Conservation (phyloP, 345 rosid genomes). For the Rhodamnia rubescens region DNA sequence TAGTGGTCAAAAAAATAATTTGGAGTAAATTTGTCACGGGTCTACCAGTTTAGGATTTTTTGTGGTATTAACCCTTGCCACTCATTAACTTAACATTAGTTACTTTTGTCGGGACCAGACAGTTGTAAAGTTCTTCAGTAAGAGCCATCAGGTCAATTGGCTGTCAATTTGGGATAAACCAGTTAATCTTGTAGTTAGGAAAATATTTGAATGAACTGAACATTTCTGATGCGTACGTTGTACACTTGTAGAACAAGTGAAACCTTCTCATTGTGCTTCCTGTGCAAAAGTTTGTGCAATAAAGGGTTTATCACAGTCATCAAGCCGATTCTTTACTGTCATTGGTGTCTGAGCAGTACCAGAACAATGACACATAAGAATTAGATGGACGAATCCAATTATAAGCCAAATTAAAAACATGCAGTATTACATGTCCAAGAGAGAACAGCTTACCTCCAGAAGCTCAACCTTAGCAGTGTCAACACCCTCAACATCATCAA, state of each 20-base stretch:
- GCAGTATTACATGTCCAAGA: neutral
- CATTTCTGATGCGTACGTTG: neutral
- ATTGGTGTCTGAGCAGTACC: neutral
- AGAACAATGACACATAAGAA: neutral
- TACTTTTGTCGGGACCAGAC: neutral
- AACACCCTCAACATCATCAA: slow-evolving; percentile 95
- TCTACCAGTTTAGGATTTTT: too few relatives aligned
- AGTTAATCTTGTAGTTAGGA: neutral
- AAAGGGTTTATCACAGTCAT: neutral
- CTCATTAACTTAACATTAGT: neutral
- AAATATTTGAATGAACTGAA: neutral
- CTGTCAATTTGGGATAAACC: neutral
- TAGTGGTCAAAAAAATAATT: too few relatives aligned
- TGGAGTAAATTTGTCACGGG: too few relatives aligned
- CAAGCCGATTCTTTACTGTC: neutral
- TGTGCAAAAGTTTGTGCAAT: neutral
- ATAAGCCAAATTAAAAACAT: neutral
- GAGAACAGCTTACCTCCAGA: slow-evolving; percentile 48
- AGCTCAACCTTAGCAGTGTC: slow-evolving; percentile 90
- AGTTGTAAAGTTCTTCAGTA: neutral
- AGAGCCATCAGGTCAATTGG: neutral
- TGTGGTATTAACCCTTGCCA: too few relatives aligned
- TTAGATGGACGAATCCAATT: neutral
- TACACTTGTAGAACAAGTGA: neutral
- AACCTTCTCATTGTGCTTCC: neutral